These are phyloP conservation scores for Cladorrhinum samala DNA, from an alignment of 495 filamentous ascomycete genomes.

Conservation along the genomic window DNA sequence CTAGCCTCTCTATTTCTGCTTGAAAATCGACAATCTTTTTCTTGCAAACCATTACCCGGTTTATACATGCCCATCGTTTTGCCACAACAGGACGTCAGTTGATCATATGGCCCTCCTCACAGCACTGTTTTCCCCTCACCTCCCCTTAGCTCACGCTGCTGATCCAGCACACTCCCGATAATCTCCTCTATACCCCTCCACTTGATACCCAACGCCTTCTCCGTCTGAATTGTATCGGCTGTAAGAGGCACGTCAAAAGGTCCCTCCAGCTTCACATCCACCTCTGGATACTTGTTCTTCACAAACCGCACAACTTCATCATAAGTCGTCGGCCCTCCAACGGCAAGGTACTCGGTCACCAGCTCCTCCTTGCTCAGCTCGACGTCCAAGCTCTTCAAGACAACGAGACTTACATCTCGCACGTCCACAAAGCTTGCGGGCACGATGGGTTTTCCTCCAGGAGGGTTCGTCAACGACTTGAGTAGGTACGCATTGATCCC, in stretches of 20 bases:
- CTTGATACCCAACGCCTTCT: constrained; percentile 31
- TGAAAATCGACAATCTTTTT: too few species aligned
- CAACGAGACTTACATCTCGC: constrained; percentile 35
- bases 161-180: constrained; percentile 32
- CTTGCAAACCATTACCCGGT: too few species aligned
- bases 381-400: constrained; percentile 28
- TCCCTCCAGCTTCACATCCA: constrained; percentile 20
- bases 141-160: constrained; percentile 24
- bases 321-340: constrained; percentile 19
- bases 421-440: constrained; percentile 30
- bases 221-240: constrained; percentile 10
- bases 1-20: too few species aligned
- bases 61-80: too few species aligned
- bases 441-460: constrained; percentile 16
- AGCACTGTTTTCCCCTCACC: neutral
- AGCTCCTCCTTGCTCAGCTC: constrained; percentile 14
- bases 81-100: neutral
- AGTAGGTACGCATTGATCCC: constrained; percentile 8
- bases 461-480: constrained; percentile 26
- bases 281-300: constrained; percentile 25
- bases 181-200: constrained; percentile 31
- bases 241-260: constrained; percentile 4
- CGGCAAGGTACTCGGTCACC: constrained; percentile 26
- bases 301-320: constrained; percentile 27
- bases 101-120: neutral